Percentiles rank a stretch among this genome's conserved stretches.
Conservation (phyloP, 306 rosid species). For the Sicyos edulis region DNA sequence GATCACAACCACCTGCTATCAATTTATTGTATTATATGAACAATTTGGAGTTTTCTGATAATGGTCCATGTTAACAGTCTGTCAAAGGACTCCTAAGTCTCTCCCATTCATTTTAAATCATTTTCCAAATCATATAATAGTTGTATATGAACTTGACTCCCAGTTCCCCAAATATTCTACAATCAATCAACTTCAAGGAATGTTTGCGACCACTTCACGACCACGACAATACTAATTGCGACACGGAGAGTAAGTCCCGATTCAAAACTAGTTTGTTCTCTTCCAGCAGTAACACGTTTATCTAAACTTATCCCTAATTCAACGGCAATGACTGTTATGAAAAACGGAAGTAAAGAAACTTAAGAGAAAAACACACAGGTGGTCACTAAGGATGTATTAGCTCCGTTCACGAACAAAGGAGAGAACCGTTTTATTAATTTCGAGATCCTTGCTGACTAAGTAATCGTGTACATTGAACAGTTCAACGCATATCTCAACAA, state of each 20-base stretch:
- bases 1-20: constrained; percentile 39
- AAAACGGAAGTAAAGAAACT: no score
- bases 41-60: constrained; percentile 51
- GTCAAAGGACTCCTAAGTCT: constrained; percentile 43
- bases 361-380: no score
- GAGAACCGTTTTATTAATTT: no score
- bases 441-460: no score
- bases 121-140: neutral
- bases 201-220: constrained; percentile 32
- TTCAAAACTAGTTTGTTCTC: neutral
- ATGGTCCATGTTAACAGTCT: constrained; percentile 74
- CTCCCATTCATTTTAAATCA: constrained; percentile 39
- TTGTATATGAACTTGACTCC: constrained; percentile 20
- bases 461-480: no score
- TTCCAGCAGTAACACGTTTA: neutral
- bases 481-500: no score
- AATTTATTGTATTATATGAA: constrained; percentile 33
- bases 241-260: constrained; percentile 18
- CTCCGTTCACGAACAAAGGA: no score
- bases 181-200: constrained; percentile 32
- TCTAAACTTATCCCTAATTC: neutral
- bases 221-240: constrained; percentile 23
- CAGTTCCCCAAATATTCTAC: constrained; percentile 29
- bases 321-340: neutral
- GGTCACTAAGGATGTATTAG: no score